Evolutionary conservation across 176 grass and related monocot species (phyloP).

Genomic region (Calamus simplicifolius): DNA sequence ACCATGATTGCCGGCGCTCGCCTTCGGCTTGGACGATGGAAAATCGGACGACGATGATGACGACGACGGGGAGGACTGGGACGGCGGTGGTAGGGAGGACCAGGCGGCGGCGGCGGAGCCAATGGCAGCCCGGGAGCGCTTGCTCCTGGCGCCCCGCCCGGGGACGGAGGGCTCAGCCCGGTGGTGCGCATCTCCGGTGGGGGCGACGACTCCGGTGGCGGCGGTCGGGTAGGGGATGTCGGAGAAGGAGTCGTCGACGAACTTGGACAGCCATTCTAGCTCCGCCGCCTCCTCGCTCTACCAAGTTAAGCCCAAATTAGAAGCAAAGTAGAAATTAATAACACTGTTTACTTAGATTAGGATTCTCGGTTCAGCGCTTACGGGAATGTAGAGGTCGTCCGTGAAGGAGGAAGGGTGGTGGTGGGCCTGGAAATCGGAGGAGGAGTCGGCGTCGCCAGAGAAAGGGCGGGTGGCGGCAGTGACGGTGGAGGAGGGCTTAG

Average conservation of each 20-base stretch:
- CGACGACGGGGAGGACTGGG: conserved; percentile 1
- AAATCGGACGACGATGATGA: conserved; percentile 4
- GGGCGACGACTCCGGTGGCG: neutral
- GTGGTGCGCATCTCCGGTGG: neutral
- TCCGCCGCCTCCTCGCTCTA: conserved; percentile 2
- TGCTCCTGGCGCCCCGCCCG: neutral
- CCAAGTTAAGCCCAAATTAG: neutral
- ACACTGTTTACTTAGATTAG: too few relatives aligned
- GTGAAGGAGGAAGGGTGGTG: neutral
- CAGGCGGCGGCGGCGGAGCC: neutral
- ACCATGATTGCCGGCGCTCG: neutral
- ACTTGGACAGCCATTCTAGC: neutral
- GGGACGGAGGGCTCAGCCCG: neutral
- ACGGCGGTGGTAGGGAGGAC: neutral
- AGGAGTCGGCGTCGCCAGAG: neutral
- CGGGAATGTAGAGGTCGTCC: conserved; percentile 1
- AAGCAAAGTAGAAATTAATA: neutral
- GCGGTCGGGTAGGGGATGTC: neutral
- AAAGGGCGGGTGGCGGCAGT: neutral
- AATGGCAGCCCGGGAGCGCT: neutral
- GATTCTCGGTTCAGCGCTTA: neutral
- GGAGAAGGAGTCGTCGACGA: conserved; percentile 1
- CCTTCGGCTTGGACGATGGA: neutral
- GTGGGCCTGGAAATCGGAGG: neutral
- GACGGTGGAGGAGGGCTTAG: neutral